phyloP scores from a whole-genome alignment of 2,329 filamentous ascomycete species.

The Scedosporium boydii region DNA sequence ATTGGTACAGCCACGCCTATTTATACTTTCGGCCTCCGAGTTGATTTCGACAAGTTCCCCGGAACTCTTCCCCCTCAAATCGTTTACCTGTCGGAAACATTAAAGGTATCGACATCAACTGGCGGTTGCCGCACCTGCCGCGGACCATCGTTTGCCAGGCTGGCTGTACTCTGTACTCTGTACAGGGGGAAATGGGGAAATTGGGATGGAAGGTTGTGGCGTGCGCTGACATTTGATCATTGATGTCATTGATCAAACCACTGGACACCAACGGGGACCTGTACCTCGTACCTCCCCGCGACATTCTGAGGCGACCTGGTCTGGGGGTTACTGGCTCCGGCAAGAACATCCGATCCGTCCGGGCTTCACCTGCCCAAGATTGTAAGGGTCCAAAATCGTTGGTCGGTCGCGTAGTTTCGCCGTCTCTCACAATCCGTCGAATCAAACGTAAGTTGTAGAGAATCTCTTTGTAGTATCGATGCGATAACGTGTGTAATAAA shows the following conservation, averaged over 20 bases:
- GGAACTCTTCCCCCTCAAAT: too few relatives aligned
- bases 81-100: too few relatives aligned
- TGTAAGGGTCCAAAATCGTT: neutral
- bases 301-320: neutral
- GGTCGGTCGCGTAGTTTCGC: neutral
- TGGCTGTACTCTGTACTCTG: too few relatives aligned
- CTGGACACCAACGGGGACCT: neutral
- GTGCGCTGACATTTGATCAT: neutral
- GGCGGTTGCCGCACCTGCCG: too few relatives aligned
- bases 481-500: neutral
- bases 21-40: too few relatives aligned
- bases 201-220: conserved; percentile 2
- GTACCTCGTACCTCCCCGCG: neutral
- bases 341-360: conserved; percentile 5
- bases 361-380: neutral
- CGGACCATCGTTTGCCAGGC: too few relatives aligned
- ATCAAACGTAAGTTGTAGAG: neutral
- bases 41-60: too few relatives aligned
- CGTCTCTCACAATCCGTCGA: neutral
- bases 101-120: too few relatives aligned
- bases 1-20: too few relatives aligned
- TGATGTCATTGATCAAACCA: neutral
- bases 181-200: neutral
- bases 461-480: neutral
- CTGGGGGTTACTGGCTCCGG: neutral